phyloP scores from a whole-genome alignment of 208 protist genomes.

The Leishmania tropica region DNA sequence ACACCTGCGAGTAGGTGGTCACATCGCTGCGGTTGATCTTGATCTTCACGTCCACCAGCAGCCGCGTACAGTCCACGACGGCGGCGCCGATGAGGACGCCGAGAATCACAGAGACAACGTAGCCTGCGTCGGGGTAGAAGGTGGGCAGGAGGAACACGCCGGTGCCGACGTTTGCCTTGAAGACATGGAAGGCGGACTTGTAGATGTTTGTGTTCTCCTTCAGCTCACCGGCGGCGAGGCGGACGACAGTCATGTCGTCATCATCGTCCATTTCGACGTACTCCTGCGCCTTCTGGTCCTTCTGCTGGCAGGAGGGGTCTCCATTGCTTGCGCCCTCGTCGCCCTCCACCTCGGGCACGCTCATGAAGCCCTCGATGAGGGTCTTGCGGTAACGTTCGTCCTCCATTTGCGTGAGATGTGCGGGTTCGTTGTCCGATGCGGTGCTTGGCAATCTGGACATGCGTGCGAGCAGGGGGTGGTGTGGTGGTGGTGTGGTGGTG shows the following conservation, averaged over 20 bases:
- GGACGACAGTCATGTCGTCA: background rate
- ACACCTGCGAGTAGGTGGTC: constrained; percentile 76
- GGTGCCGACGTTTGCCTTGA: constrained; percentile 89
- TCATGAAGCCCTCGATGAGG: constrained; percentile 45
- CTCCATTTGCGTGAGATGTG: constrained; percentile 1
- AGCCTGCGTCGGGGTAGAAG: constrained; percentile 80
- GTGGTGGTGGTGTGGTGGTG: no score
- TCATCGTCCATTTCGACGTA: constrained; percentile 48
- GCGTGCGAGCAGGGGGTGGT: background rate
- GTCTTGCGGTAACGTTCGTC: constrained; percentile 33
- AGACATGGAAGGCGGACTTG: constrained; percentile 83
- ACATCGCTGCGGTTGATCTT: constrained; percentile 60
- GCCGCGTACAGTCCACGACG: constrained; percentile 76
- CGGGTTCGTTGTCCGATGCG: background rate
- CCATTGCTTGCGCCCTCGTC: background rate
- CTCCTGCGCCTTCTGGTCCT: constrained; percentile 22
- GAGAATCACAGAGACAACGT: constrained; percentile 51
- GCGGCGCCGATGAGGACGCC: constrained; percentile 49
- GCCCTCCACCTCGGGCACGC: constrained; percentile 36
- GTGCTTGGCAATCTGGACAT: background rate
- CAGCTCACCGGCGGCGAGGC: constrained; percentile 32
- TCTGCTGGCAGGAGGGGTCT: constrained; percentile 15
- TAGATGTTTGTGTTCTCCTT: constrained; percentile 68
- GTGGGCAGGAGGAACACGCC: constrained; percentile 82
- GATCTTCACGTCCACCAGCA: constrained; percentile 67